phyloP scores from a whole-genome alignment of 2,329 filamentous ascomycete species.

The Sporothrix humicola region DNA sequence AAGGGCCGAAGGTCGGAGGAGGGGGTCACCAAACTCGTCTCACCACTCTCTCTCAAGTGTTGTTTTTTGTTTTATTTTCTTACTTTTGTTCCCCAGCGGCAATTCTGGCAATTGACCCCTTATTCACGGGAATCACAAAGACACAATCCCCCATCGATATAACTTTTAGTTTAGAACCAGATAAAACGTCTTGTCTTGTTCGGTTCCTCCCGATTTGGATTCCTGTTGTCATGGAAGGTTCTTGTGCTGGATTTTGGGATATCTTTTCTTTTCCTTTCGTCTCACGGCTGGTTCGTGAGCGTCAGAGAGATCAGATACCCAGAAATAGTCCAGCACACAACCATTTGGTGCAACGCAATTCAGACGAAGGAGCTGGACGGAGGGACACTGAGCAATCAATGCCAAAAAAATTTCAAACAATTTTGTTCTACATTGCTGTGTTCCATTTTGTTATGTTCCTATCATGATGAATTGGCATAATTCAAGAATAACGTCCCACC shows the following conservation, averaged over 20 bases:
- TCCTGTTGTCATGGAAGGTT: not conserved
- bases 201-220: not conserved
- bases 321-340: not conserved
- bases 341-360: not conserved
- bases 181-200: not conserved
- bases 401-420: slow-evolving; percentile 24
- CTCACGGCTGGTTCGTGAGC: slow-evolving; percentile 20
- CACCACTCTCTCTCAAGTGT: not conserved
- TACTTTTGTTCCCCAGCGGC: not conserved
- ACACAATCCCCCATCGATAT: slow-evolving; percentile 4
- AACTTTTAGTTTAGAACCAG: slow-evolving; percentile 25
- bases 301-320: slow-evolving; percentile 15
- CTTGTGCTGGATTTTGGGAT: not conserved
- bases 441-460: too few species aligned
- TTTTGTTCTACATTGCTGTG: not conserved
- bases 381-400: slow-evolving; percentile 18
- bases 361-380: slow-evolving; percentile 12
- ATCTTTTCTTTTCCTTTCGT: not conserved
- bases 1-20: not conserved
- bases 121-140: not conserved
- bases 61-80: not conserved
- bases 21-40: slow-evolving; percentile 13
- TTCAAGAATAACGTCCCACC: too few species aligned
- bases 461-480: not conserved
- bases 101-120: slow-evolving; percentile 14